These are phyloP conservation scores for Arachnomyces sp. DNA, from an alignment of 2,329 filamentous ascomycete genomes.

Conservation along the genomic window DNA sequence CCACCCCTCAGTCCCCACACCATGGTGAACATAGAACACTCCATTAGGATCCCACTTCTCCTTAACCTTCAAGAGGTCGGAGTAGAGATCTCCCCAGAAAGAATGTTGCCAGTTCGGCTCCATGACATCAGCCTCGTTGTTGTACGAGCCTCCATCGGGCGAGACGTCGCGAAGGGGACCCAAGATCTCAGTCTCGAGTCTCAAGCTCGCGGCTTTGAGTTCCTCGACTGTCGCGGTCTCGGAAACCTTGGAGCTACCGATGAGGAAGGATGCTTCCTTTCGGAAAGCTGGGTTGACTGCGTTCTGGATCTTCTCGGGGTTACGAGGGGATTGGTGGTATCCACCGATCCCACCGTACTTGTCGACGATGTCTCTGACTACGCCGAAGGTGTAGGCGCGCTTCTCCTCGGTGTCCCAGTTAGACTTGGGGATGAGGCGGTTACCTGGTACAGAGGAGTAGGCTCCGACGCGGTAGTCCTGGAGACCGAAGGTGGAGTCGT, in stretches of 20 bases:
- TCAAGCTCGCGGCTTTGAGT: slow-evolving; percentile 11
- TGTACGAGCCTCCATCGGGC: slow-evolving; percentile 11
- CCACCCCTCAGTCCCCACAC: slow-evolving; percentile 49
- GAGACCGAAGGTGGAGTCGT: slow-evolving; percentile 6
- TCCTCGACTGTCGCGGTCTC: slow-evolving; percentile 11
- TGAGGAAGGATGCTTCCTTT: slow-evolving; percentile 25
- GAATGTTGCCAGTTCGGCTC: slow-evolving; percentile 25
- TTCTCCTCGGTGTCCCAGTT: slow-evolving; percentile 23
- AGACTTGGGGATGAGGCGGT: slow-evolving; percentile 27
- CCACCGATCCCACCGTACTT: slow-evolving; percentile 10
- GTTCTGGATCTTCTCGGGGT: slow-evolving; percentile 18
- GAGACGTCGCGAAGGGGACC: not conserved
- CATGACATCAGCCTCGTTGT: slow-evolving; percentile 44
- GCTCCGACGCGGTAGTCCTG: slow-evolving; percentile 18
- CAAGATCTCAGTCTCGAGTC: slow-evolving; percentile 17
- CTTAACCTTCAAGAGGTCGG: slow-evolving; percentile 36
- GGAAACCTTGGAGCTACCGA: not conserved
- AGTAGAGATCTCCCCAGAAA: slow-evolving; percentile 24
- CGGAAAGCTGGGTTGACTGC: slow-evolving; percentile 30
- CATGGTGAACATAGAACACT: slow-evolving; percentile 44
- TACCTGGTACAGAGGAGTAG: not conserved
- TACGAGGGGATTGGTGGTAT: slow-evolving; percentile 13
- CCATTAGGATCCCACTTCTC: slow-evolving; percentile 41
- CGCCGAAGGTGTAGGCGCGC: slow-evolving; percentile 23
- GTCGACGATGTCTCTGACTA: slow-evolving; percentile 16